Percentiles rank a stretch among this genome's conserved stretches.
These are phyloP conservation scores for Picea glauca DNA, from an alignment of 75 land plant genomes.

Conservation along the genomic window DNA sequence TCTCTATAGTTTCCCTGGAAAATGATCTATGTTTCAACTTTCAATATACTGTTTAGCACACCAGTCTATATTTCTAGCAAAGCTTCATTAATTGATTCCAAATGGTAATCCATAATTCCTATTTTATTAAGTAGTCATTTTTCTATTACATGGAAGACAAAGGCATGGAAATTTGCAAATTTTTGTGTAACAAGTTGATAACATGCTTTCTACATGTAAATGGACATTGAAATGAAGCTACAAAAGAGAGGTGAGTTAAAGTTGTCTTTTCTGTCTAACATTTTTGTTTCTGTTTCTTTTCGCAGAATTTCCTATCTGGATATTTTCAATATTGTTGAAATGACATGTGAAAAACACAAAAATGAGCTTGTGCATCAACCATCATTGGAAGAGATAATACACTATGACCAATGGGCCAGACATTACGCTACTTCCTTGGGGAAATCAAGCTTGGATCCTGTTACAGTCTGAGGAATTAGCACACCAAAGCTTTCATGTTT, in stretches of 20 bases:
- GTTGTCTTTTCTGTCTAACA: not conserved
- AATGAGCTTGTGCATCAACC: slow-evolving; percentile 63
- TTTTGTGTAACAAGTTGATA: not conserved
- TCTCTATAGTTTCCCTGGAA: not conserved
- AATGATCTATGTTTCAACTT: not conserved
- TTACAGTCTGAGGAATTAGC: slow-evolving; percentile 23
- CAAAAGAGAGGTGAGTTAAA: not conserved
- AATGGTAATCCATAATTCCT: not conserved
- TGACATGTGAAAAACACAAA: slow-evolving; percentile 78
- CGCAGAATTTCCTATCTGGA: slow-evolving; percentile 88
- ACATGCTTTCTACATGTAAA: not conserved
- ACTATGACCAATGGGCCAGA: slow-evolving; percentile 90
- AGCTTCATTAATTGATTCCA: not conserved
- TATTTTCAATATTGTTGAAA: slow-evolving; percentile 84
- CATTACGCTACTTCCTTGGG: slow-evolving; percentile 55
- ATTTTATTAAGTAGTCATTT: not conserved
- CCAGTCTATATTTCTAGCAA: not conserved
- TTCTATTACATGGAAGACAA: not conserved
- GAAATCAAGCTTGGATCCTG: slow-evolving; percentile 26
- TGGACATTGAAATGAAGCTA: not conserved
- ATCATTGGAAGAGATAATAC: slow-evolving; percentile 82
- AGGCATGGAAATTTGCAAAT: not conserved
- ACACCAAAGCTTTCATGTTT: not conserved
- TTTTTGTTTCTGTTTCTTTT: not conserved
- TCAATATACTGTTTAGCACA: not conserved